phyloP scores from a whole-genome alignment of 2,329 filamentous ascomycete species.

The Delphinella strobiligena region DNA sequence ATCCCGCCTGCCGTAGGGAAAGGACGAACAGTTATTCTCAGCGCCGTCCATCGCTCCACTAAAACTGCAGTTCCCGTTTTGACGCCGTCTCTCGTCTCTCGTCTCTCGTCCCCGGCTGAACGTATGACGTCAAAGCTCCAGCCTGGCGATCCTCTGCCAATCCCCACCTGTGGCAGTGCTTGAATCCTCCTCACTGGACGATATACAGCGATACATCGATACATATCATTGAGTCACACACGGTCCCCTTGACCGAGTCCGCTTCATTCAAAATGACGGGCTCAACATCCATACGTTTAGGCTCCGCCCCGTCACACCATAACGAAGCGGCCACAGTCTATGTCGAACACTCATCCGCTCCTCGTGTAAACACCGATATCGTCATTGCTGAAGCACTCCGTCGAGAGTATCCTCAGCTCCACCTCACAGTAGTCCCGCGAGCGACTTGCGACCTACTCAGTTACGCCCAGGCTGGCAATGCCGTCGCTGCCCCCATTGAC shows the following conservation, averaged over 20 bases:
- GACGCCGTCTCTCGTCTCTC: too few species aligned
- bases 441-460: slow-evolving; percentile 25
- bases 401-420: slow-evolving; percentile 32
- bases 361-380: slow-evolving; percentile 31
- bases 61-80: too few species aligned
- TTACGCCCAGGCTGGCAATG: slow-evolving; percentile 31
- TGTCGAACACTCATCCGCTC: slow-evolving; percentile 31
- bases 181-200: neutral
- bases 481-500: slow-evolving; percentile 28
- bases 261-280: slow-evolving; percentile 1
- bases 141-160: neutral
- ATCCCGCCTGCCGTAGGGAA: too few species aligned
- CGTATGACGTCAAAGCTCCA: too few species aligned
- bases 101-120: too few species aligned
- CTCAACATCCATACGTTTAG: neutral
- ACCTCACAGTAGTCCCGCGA: slow-evolving; percentile 28
- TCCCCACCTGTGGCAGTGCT: neutral
- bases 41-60: too few species aligned
- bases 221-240: neutral
- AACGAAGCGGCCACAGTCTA: slow-evolving; percentile 28
- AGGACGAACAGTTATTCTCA: too few species aligned
- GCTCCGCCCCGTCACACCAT: slow-evolving; percentile 8
- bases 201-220: neutral
- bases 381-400: slow-evolving; percentile 33
- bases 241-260: neutral